A percentile compares a stretch with the other conserved stretches of the same genome.
Conservation (phyloP, 1,284 basidiomycete genomes). For the Sutorius eximius region DNA sequence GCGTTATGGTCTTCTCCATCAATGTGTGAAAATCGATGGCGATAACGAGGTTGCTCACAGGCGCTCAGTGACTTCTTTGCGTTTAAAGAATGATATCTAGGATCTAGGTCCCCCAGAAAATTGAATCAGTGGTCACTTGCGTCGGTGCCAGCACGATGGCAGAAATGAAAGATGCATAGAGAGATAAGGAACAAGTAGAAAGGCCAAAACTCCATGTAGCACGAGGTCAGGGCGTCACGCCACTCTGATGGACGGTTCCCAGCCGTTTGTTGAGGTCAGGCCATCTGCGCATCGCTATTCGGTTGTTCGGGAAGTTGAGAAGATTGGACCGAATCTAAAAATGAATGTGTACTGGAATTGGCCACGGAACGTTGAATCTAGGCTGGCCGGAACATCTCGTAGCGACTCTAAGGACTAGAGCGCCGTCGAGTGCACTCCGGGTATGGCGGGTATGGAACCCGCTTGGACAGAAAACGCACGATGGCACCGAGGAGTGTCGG, state of each 20-base stretch:
- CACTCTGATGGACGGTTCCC: not conserved
- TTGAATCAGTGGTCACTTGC: not conserved
- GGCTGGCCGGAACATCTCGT: not conserved
- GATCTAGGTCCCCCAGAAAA: no score
- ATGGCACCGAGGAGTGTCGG: conserved; percentile 7
- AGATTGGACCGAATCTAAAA: not conserved
- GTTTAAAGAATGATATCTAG: not conserved
- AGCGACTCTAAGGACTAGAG: not conserved
- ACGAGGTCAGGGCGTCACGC: not conserved
- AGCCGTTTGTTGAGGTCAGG: not conserved
- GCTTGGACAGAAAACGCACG: not conserved
- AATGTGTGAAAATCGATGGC: conserved; percentile 9
- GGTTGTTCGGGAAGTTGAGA: not conserved
- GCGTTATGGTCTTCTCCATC: no score
- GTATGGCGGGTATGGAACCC: not conserved
- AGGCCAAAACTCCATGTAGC: not conserved
- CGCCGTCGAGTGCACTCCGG: not conserved
- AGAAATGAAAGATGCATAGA: not conserved
- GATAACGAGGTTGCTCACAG: conserved; percentile 2
- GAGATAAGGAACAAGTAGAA: not conserved
- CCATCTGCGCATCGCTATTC: not conserved
- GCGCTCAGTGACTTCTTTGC: not conserved
- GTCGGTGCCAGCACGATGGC: not conserved
- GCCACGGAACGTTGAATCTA: not conserved
- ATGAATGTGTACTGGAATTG: not conserved